Base-by-base conservation (phyloP, 2,329 filamentous ascomycete species). In the Tolypocladium tundrense region DNA sequence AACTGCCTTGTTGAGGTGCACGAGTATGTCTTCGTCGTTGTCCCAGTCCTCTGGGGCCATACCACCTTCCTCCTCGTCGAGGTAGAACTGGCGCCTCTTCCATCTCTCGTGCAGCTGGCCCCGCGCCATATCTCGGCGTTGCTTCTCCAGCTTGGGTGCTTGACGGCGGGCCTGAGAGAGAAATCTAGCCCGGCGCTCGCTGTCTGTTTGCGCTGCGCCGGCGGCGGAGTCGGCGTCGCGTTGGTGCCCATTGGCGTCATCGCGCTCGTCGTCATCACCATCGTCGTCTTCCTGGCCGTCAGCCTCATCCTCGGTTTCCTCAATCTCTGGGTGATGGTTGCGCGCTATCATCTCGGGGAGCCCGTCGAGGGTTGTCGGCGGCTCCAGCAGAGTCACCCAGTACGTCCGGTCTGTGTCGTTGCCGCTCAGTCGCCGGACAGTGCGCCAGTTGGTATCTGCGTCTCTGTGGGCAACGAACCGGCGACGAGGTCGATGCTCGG, bases 51-150 rank as follows among this genome's bases (percentile, higher is more conserved):
- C 76, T 0, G 88, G 88, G 2, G 82, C 77, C n/a, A 72, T 69
- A 11, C 83, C 81, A 2, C 90, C 90, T 70, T 95, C 90, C 73
- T 95, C 91, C 70, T 91, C 88, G 59, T 95, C 90, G 0, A 91
- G 81, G 66, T 94, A 95, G 65, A 94, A 95, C 43, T 87, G 84
- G 52, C 90, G 80, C 59, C 88, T 81, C 65, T 82, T 83, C 90
- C 90, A 94, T 54, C 90, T 80, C 57, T 92, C 84, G 64, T 87
- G 79, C 41, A 90, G 75, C 62, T 79, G 77, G 43, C 73, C 75
- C 16, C 81, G 75, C 1, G 80, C 79, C 72, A 75, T 72, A 8
- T 73, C 69, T 35, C 73, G 69, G 33, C 73, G 69, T 21, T 73
- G 68, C 58, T 73, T 75, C 48, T 76, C 72, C 57, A 74, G 68